phyloP scores from a whole-genome alignment of 495 filamentous ascomycete species.

The Tuber borchii region DNA sequence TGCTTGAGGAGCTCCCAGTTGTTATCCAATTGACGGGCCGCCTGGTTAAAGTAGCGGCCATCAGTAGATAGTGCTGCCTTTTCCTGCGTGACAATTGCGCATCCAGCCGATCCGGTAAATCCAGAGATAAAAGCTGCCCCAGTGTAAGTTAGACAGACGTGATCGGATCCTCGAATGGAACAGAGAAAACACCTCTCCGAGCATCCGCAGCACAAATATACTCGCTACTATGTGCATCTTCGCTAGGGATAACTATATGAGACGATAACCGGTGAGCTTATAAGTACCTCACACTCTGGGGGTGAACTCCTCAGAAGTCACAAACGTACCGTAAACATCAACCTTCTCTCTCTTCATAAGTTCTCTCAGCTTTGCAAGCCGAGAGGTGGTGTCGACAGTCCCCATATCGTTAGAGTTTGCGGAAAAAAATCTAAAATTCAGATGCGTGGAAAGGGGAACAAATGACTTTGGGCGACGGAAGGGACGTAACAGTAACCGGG shows the following conservation, averaged over 20 bases:
- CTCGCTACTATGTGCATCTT: constrained; percentile 96
- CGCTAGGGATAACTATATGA: constrained; percentile 78
- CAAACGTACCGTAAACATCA: constrained; percentile 78
- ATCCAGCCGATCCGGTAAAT: constrained; percentile 92
- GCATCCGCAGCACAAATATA: constrained; percentile 94
- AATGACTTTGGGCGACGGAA: constrained; percentile 18
- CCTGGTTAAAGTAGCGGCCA: constrained; percentile 98
- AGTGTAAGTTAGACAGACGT: constrained; percentile 22
- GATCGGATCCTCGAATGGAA: constrained; percentile 7
- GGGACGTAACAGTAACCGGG: constrained; percentile 16
- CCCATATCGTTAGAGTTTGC: constrained; percentile 60
- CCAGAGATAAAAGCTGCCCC: constrained; percentile 73
- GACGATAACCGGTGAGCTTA: constrained; percentile 18
- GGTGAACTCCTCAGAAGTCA: constrained; percentile 5
- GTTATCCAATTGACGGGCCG: constrained; percentile 77
- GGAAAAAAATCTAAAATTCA: constrained; percentile 44
- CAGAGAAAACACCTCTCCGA: constrained; percentile 57
- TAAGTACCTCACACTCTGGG: constrained; percentile 21
- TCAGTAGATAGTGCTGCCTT: constrained; percentile 92
- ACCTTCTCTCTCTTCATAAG: constrained; percentile 74
- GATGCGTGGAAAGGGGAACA: constrained; percentile 12
- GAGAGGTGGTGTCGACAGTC: constrained; percentile 71
- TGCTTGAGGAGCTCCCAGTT: constrained; percentile 94
- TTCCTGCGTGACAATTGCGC: constrained; percentile 75
- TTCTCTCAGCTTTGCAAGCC: constrained; percentile 67